Evolutionary conservation across 345 rosid genomes (phyloP).

Genomic region (Salix caprea): DNA sequence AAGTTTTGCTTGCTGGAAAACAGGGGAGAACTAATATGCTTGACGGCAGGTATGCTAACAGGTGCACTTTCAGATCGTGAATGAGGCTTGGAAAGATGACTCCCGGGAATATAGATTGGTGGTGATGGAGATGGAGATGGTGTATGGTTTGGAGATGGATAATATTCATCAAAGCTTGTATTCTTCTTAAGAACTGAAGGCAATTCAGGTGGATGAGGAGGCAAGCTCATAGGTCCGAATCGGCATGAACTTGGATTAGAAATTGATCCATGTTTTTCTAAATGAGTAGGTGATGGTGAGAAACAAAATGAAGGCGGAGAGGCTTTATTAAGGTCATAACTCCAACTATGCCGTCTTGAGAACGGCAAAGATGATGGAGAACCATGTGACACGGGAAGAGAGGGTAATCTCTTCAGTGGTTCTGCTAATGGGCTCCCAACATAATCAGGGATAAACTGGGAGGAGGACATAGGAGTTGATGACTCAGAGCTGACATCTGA

Average conservation of each 20-base stretch:
- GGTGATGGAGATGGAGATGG: slow-evolving; percentile 71
- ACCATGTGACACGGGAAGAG: slow-evolving; percentile 61
- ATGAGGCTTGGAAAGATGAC: slow-evolving; percentile 37
- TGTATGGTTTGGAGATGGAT: slow-evolving; percentile 57
- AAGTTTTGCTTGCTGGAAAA: slow-evolving; percentile 41
- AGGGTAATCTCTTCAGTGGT: slow-evolving; percentile 74
- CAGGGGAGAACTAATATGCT: slow-evolving; percentile 37
- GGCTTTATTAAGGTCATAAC: slow-evolving; percentile 55
- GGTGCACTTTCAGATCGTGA: slow-evolving; percentile 83
- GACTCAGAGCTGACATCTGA: slow-evolving; percentile 63
- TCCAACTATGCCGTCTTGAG: slow-evolving; percentile 87
- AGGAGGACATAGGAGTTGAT: slow-evolving; percentile 78
- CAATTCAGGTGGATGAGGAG: slow-evolving; percentile 60
- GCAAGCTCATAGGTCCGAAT: slow-evolving; percentile 37
- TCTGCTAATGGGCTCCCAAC: slow-evolving; percentile 97
- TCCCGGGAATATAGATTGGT: slow-evolving; percentile 49
- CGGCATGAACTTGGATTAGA: slow-evolving; percentile 48
- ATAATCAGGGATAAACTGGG: slow-evolving; percentile 79
- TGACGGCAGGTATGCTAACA: slow-evolving; percentile 49
- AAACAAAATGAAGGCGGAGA: slow-evolving; percentile 64
- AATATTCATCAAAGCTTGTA: slow-evolving; percentile 47
- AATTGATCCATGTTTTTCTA: slow-evolving; percentile 55
- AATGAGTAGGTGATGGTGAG: slow-evolving; percentile 81
- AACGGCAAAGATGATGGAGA: slow-evolving; percentile 80
- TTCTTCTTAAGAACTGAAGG: slow-evolving; percentile 42